These are phyloP conservation scores for Picochlorum costavermella DNA, from an alignment of 139 green algal species.

Conservation along the genomic window DNA sequence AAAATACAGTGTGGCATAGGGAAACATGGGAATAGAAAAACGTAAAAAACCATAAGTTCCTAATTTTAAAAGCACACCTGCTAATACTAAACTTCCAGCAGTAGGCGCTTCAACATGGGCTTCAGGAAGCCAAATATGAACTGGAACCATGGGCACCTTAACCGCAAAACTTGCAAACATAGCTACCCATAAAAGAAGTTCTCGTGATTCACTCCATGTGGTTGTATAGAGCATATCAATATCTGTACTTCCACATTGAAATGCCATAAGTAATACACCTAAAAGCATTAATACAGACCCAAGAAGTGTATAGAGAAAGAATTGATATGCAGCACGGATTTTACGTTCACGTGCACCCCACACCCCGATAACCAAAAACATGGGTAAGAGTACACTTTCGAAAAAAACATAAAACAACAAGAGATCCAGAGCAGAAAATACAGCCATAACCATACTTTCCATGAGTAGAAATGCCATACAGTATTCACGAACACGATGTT, in stretches of 20 bases:
- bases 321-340: slow-evolving; percentile 56
- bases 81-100: slow-evolving; percentile 54
- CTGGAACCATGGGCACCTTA: slow-evolving; percentile 57
- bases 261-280: slow-evolving; percentile 46
- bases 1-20: slow-evolving; percentile 49
- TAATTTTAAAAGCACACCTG: slow-evolving; percentile 56
- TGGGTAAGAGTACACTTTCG: slow-evolving; percentile 57
- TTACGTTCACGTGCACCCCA: slow-evolving; percentile 48
- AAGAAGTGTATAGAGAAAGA: slow-evolving; percentile 52
- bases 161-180: slow-evolving; percentile 60
- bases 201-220: slow-evolving; percentile 30
- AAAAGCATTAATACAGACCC: slow-evolving; percentile 47
- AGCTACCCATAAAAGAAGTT: slow-evolving; percentile 45
- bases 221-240: slow-evolving; percentile 41
- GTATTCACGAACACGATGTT: slow-evolving; percentile 45
- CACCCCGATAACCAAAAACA: slow-evolving; percentile 56
- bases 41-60: slow-evolving; percentile 57
- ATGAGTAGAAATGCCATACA: slow-evolving; percentile 54
- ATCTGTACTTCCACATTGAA: slow-evolving; percentile 47
- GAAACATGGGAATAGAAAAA: slow-evolving; percentile 57
- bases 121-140: slow-evolving; percentile 61
- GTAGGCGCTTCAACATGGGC: slow-evolving; percentile 61
- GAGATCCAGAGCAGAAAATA: slow-evolving; percentile 55
- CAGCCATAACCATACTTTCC: slow-evolving; percentile 47
- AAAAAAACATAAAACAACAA: slow-evolving; percentile 67